Evolutionary conservation across 2,329 filamentous ascomycete species (phyloP), one percentile per base, ranked within the genome.

Genomic region (Elsinoe necatrix): DNA sequence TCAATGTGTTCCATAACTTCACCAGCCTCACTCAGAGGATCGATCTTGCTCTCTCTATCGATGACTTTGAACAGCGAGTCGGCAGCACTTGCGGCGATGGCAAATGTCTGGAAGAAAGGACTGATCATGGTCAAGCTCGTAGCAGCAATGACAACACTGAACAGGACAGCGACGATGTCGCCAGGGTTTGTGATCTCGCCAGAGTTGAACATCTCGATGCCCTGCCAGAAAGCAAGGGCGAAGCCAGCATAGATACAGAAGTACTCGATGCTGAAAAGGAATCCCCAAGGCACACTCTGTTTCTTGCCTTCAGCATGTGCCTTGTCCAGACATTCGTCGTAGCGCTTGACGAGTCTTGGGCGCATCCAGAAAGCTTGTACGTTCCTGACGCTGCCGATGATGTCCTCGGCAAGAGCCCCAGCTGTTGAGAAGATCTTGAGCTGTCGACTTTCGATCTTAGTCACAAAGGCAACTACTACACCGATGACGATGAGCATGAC

Each of bases 351-450:
- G 29, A 76, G 60, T 29, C 71, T 65, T 5, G 68, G 66, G 14
- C 69, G 67, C 2, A 73, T 66, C 60, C 74, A 73, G 58, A 76
- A 77, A 2, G 71, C 72, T 27, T 69, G 66, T 4, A 77, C 73
- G 0, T 72, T 76, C 1, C 71, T 67, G 54, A 77, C 71, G 0
- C 71, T 73, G 1, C 69, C 69, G 27, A 77, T 67, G 0, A 73
- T 71, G 54, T 77, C 75, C 63, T 77, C 72, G 1, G 74, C 74
- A 6, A 76, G 64, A 7, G 67, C 64, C 0, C 70, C 70, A 4
- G 72, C 73, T 57, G 69, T 66, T 7, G 70, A 69, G 55, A 68
- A 71, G n/a, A 47, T 45, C 29, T 57, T 39, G 16, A 54, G 37
- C 21, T 54, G 42, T 23, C 51, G 50, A 25, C 42, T 45, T 42